Evolutionary conservation across 768 basidiomycete species (phyloP).

Genomic region (Boletus insuetus): DNA sequence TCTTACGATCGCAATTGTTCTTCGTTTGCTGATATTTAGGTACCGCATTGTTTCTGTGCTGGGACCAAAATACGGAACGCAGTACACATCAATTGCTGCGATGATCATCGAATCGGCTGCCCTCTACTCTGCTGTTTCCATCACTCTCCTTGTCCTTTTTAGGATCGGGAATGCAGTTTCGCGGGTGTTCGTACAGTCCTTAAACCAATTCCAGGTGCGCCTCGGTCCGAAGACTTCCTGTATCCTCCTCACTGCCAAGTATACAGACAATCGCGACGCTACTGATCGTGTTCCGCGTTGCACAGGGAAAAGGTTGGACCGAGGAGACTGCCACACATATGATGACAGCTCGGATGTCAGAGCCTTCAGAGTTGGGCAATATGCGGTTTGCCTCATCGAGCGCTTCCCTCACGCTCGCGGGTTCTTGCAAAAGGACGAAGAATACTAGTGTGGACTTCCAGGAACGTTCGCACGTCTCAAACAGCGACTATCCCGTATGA

Average conservation of each 20-base stretch:
- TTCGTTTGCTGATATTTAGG: slow-evolving; percentile 26
- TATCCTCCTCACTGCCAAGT: background rate
- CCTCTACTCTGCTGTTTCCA: slow-evolving; percentile 24
- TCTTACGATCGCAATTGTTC: slow-evolving; percentile 30
- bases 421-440: background rate
- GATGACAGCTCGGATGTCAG: background rate
- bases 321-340: background rate
- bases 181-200: slow-evolving; percentile 28
- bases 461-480: background rate
- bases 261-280: slow-evolving; percentile 6
- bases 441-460: background rate
- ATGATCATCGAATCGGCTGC: slow-evolving; percentile 38
- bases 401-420: background rate
- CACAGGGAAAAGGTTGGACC: slow-evolving; percentile 6
- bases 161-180: slow-evolving; percentile 18
- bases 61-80: slow-evolving; percentile 18
- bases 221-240: no score
- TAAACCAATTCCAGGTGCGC: slow-evolving; percentile 30
- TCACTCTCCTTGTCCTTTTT: slow-evolving; percentile 33
- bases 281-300: slow-evolving; percentile 10
- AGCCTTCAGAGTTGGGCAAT: background rate
- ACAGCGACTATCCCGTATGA: background rate
- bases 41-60: slow-evolving; percentile 9
- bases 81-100: slow-evolving; percentile 33
- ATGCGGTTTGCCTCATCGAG: slow-evolving; percentile 1